Conservation (phyloP, 345 rosid species). For the Hibiscus trionum region DNA sequence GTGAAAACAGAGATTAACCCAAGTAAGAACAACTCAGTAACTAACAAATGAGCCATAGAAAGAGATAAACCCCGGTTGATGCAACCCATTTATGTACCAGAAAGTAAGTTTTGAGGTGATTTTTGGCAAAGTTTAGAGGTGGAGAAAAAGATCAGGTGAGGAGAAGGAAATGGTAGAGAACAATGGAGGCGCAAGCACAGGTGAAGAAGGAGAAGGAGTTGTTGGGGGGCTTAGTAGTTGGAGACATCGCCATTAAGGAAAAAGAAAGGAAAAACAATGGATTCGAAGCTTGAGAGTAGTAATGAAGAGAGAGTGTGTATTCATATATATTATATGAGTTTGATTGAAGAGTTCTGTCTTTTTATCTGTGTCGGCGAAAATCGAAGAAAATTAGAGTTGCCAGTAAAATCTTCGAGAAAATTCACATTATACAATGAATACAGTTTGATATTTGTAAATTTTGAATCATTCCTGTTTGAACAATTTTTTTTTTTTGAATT, state of each 20-base stretch:
- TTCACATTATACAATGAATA: too few relatives aligned
- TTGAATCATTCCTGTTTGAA: too few relatives aligned
- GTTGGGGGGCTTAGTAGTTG: slow-evolving; percentile 24
- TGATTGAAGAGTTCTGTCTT: background rate
- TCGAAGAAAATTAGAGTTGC: background rate
- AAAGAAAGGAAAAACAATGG: slow-evolving; percentile 14
- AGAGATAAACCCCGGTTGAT: slow-evolving; percentile 12
- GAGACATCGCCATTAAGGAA: slow-evolving; percentile 43
- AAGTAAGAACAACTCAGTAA: slow-evolving; percentile 13
- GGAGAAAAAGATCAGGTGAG: slow-evolving; percentile 22
- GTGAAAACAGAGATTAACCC: slow-evolving; percentile 22
- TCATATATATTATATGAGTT: background rate
- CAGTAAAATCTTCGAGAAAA: background rate
- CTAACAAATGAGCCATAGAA: slow-evolving; percentile 13
- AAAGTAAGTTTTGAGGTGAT: background rate
- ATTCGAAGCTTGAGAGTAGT: slow-evolving; percentile 38
- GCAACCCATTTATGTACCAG: slow-evolving; percentile 18
- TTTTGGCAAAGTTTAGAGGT: slow-evolving; percentile 11
- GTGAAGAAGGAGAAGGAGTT: slow-evolving; percentile 4
- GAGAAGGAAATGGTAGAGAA: slow-evolving; percentile 16
- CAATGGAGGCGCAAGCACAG: background rate
- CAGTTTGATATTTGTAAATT: too few relatives aligned
- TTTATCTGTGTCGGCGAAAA: slow-evolving; percentile 33
- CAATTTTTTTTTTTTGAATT: too few relatives aligned
- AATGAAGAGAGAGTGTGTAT: slow-evolving; percentile 19